Base-by-base conservation (phyloP, 2,329 filamentous ascomycete genomes). In the Fusarium oxysporum region DNA sequence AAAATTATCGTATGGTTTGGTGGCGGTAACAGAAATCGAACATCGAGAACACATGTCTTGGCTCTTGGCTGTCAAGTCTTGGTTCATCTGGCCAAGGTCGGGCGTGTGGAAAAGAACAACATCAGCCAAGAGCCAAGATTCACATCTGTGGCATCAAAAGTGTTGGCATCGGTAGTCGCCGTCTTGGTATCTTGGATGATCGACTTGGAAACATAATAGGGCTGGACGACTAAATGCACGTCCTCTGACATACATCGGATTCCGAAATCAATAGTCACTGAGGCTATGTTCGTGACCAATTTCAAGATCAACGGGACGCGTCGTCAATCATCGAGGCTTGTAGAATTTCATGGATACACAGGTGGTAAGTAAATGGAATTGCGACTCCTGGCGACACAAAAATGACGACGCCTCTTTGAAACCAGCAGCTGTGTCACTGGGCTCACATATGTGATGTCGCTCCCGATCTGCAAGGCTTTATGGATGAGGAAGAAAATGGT, bases 181-280 rank as follows among this genome's bases (percentile, higher is more conserved):
- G 66, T 54, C 66, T 73, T 71, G 71, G 70, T 62, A 56, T 44
- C 25, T 67, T 47, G 57, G 37, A 56, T 56, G 58, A 71, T 73
- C 70, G 59, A 59, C 65, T 59, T 59, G 43, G 37, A 37, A 55
- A 44, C 40, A 38, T 41, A 40, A 68, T 60, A 72, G 55, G 69
- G 62, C 58, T 71, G 47, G 44, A 37, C 21, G 35, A 33, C 23
- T 13, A 33, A 47, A 63, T 41, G 40, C 45, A 48, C 21, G 30
- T 47, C 44, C 51, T 56, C 23, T 50, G 28, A 30, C 44, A 51
- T 68, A 44, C 41, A 67, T 71, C 57, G 53, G 43, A 54, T 35
- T 55, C 58, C 56, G 51, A 70, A 54, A 37, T 23, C 23, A 53
- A 23, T 12, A 32, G 32, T 23, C 38, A 35, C 25, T 25, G 54